These are phyloP conservation scores for Eleusine indica DNA, from an alignment of 176 grass and related monocot species.

Conservation along the genomic window DNA sequence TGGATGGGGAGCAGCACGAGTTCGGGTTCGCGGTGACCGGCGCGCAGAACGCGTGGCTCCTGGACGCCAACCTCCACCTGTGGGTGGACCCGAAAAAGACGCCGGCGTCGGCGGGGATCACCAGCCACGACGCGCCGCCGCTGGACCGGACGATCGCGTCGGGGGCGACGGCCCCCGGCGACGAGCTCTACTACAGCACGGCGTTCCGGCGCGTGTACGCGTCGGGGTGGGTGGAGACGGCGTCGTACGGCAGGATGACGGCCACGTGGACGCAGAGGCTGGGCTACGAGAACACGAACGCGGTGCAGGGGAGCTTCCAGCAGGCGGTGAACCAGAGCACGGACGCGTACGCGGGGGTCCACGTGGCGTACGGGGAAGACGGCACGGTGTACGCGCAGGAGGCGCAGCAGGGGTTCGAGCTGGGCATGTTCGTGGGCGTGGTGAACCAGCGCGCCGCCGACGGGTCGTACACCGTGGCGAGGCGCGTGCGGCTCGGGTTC, in stretches of 20 bases:
- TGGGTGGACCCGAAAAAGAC: conserved; percentile 64
- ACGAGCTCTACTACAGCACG: conserved; percentile 49
- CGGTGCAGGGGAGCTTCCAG: not conserved
- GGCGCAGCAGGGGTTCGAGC: conserved; percentile 58
- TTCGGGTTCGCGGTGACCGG: conserved; percentile 65
- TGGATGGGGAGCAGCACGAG: conserved; percentile 68
- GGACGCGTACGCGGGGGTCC: conserved; percentile 51
- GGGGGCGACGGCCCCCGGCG: conserved; percentile 29
- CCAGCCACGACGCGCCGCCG: conserved; percentile 59
- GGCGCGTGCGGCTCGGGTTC: conserved; percentile 47
- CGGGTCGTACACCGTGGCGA: conserved; percentile 35
- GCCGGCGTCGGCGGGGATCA: conserved; percentile 34
- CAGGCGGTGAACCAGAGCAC: conserved; percentile 70
- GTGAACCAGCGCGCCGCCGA: conserved; percentile 33
- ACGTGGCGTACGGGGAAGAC: conserved; percentile 39
- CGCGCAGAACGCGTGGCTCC: conserved; percentile 57
- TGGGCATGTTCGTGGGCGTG: conserved; percentile 51
- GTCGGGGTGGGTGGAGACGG: conserved; percentile 65
- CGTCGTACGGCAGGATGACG: conserved; percentile 77
- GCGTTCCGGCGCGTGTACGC: conserved; percentile 56
- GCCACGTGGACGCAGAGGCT: conserved; percentile 59
- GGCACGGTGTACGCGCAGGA: conserved; percentile 61
- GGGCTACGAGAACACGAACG: conserved; percentile 57
- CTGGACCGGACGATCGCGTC: conserved; percentile 16
- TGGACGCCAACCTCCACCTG: conserved; percentile 90